Evolutionary conservation across 257 asterid genomes (phyloP).

Genomic region (Leptodermis oblonga): DNA sequence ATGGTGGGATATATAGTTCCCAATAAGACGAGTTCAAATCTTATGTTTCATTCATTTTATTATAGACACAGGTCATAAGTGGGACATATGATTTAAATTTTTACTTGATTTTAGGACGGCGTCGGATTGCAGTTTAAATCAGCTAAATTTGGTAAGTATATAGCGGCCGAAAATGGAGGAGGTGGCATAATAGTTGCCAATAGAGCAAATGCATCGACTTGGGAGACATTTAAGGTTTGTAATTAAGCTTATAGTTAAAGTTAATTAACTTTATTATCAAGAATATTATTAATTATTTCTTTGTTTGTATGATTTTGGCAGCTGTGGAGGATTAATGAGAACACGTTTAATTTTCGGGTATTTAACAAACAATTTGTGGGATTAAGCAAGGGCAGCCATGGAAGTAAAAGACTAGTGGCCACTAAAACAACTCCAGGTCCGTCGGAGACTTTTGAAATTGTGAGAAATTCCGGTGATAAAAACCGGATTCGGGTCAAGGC

Average conservation of each 20-base stretch:
- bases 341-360: constrained; percentile 50
- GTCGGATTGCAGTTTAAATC: constrained; percentile 58
- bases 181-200: constrained; percentile 62
- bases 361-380: constrained; percentile 63
- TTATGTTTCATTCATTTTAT: no score
- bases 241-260: no score
- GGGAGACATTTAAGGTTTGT: constrained; percentile 68
- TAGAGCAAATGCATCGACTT: constrained; percentile 53
- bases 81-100: no score
- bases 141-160: constrained; percentile 45
- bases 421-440: constrained; percentile 24
- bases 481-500: constrained; percentile 52
- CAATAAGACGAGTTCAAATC: no score
- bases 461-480: constrained; percentile 35
- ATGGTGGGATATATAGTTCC: no score
- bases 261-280: no score
- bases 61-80: no score
- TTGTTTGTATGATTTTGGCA: not conserved
- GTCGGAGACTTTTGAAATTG: constrained; percentile 40
- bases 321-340: constrained; percentile 16
- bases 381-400: constrained; percentile 20
- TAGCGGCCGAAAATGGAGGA: constrained; percentile 74
- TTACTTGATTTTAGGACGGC: constrained; percentile 49
- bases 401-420: constrained; percentile 24
- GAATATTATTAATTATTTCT: not conserved